phyloP scores from a whole-genome alignment of 305 asterid species.

The Fraxinus xanthoxyloides region DNA sequence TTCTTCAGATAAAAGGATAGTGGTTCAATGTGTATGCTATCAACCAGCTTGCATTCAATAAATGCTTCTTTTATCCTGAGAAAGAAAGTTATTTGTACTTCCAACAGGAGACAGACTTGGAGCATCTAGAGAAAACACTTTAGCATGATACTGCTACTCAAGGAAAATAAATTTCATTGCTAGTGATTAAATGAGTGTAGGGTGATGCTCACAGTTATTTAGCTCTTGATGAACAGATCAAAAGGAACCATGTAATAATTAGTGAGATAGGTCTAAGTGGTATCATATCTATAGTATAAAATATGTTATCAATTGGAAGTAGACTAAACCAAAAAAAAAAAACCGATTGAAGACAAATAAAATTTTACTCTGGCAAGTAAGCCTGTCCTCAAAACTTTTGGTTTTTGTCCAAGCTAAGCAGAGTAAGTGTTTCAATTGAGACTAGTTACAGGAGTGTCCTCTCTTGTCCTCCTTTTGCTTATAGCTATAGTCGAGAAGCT shows the following conservation, averaged over 20 bases:
- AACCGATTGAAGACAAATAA: not conserved
- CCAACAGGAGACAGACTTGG: not conserved
- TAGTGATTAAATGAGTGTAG: not conserved
- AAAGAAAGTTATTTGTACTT: not conserved
- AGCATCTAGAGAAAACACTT: not conserved
- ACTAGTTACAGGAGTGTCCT: not conserved
- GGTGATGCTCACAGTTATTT: not conserved
- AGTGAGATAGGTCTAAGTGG: not conserved
- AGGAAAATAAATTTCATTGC: not conserved
- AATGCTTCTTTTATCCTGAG: not conserved
- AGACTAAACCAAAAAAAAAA: not conserved
- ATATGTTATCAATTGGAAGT: not conserved
- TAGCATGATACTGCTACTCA: not conserved
- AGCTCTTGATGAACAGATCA: not conserved
- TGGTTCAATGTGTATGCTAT: not conserved
- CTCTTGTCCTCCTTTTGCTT: not conserved
- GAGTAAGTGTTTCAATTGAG: not conserved
- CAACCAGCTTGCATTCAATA: not conserved
- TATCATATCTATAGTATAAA: not conserved
- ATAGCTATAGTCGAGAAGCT: conserved; percentile 4
- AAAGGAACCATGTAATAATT: conserved; percentile 1
- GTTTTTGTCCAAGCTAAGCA: not conserved
- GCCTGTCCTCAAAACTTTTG: not conserved
- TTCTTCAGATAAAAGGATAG: not conserved
- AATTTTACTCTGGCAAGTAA: not conserved